These are phyloP conservation scores for Calonectria ilicicola DNA, from an alignment of 2,329 filamentous ascomycete species.

Conservation along the genomic window DNA sequence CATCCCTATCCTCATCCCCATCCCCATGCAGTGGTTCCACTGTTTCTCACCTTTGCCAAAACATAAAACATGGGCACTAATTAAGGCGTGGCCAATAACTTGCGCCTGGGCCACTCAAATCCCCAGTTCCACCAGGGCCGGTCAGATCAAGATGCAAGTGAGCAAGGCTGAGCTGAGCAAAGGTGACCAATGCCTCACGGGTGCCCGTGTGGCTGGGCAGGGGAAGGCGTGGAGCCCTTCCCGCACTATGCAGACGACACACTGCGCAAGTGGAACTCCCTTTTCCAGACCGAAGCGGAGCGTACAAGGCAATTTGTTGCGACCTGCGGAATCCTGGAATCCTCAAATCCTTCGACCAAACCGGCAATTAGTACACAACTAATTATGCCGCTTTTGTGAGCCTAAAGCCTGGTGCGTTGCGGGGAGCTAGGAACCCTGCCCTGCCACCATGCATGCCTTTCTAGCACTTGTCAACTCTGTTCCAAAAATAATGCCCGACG, in stretches of 20 bases:
- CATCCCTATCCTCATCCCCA: background rate
- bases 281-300: background rate
- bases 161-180: constrained; percentile 19
- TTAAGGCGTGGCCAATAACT: background rate
- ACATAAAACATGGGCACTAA: background rate
- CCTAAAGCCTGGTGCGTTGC: background rate
- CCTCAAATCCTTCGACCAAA: background rate
- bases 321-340: background rate
- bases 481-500: constrained; percentile 8
- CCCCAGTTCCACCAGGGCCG: background rate
- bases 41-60: background rate
- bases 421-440: background rate
- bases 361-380: background rate
- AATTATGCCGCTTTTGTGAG: background rate
- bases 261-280: background rate
- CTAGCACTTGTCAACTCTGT: background rate
- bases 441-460: background rate
- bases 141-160: constrained; percentile 10
- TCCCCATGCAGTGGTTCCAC: background rate
- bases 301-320: background rate
- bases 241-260: constrained; percentile 3
- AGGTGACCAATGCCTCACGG: background rate
- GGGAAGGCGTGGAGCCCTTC: constrained; percentile 1
- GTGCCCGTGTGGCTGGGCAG: constrained; percentile 12
- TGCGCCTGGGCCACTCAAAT: background rate